Percentiles rank a stretch among this genome's conserved stretches.
These are phyloP conservation scores for Rubia peregrina DNA, from an alignment of 305 asterid genomes.

Conservation along the genomic window DNA sequence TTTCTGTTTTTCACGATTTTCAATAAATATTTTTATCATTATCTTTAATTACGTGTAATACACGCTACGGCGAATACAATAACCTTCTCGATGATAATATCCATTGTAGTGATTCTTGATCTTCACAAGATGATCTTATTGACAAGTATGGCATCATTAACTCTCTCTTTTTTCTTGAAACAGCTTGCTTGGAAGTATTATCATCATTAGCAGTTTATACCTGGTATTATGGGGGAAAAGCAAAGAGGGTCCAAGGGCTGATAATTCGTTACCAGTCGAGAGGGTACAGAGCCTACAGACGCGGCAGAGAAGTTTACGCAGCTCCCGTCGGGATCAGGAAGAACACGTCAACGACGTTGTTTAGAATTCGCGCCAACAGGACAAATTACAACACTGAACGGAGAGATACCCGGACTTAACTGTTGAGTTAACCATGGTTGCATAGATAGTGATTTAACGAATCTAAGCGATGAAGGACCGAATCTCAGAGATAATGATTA, in stretches of 20 bases:
- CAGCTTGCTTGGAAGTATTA: conserved; percentile 52
- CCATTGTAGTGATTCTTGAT: neutral
- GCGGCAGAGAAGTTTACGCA: too few relatives aligned
- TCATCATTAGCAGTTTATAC: conserved; percentile 50
- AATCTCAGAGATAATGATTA: too few relatives aligned
- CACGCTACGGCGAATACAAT: too few relatives aligned
- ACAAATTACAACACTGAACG: too few relatives aligned
- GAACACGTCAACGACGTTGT: neutral
- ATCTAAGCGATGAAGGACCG: too few relatives aligned
- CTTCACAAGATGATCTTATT: neutral
- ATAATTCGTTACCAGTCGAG: neutral
- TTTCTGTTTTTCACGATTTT: too few relatives aligned
- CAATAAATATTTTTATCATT: too few relatives aligned
- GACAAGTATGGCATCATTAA: neutral
- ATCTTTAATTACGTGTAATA: too few relatives aligned
- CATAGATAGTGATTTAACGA: too few relatives aligned
- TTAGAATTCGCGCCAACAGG: neutral
- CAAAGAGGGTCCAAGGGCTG: conserved; percentile 21
- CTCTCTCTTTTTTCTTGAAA: neutral
- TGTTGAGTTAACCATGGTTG: too few relatives aligned
- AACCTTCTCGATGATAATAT: too few relatives aligned
- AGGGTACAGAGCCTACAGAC: neutral
- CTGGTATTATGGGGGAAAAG: conserved; percentile 56
- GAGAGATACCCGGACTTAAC: too few relatives aligned
- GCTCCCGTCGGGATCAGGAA: neutral